Base-by-base conservation (phyloP, 192 early-diverging fungal species). In the Rhizoclosmatium sp. region DNA sequence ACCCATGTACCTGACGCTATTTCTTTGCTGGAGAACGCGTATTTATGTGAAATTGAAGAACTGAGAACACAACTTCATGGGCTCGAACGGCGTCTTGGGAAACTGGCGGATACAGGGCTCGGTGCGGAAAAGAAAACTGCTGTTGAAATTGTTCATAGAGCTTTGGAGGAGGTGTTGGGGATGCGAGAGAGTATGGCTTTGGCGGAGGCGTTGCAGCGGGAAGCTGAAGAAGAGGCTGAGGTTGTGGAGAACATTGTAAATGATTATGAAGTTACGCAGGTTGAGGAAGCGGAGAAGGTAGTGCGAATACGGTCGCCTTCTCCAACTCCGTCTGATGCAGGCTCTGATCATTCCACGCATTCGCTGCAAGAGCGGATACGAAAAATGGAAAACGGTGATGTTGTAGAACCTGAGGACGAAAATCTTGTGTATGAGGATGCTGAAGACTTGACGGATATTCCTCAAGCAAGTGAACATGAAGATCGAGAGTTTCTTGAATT, bases 391-490 rank as follows among this genome's bases (percentile, higher is more conserved):
- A 2, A 14, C 59, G 31, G 14, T 9, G 40, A 31, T 7, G 14
- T 42, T 4, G 23, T 0, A 9, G 31, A n/a, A 10, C 31, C 40
- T 4, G n/a, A 49, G 42, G 47, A 47, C 49, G 75, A 66, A 23
- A 40, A 4, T 4, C 4, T 42, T 23, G 16, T 31, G 19, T n/a
- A 60, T 62, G n/a, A 40, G n/a, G 16, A 59, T 56, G 5, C 21
- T 10, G 65, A 76, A 23, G 75, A 76, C 19, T 40, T 66, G n/a
- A 42, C 62, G 41, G 75, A 76, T n/a, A 64, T 66, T 19, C 49
- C 60, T 16, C 39, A 47, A 2, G 48, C 47, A 3, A 46, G 49
- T 16, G 64, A 65, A 7, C 41, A 56, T 7, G 75, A 76, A 19
- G 75, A 56, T 47, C 14, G 12, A 49, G 49, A 56, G n/a, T 56